Evolutionary conservation across 2,329 filamentous ascomycete species (phyloP), one percentile per base, ranked within the genome.

Genomic region (Diaporthe ilicicola): DNA sequence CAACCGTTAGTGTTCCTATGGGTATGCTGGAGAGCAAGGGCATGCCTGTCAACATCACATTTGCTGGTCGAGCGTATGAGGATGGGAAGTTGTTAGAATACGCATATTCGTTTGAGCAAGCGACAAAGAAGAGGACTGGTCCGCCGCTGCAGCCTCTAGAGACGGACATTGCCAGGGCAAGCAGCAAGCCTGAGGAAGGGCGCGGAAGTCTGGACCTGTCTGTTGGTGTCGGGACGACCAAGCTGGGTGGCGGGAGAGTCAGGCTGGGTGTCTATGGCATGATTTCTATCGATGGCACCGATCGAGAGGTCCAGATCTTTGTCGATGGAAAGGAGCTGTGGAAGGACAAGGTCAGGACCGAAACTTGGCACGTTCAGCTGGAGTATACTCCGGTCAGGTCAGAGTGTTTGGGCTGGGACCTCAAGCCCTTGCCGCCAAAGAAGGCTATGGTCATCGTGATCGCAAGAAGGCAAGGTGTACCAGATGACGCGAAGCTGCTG

Each of bases 41-140:
- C 0, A 87, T 89, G 83, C 87, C 87, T 0, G 81, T 88, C 0
- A 86, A 86, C 32, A 73, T 89, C 13, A 88, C 86, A 0, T 88
- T 89, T 75, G 84, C 83, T 0, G 84, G 83, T 0, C 84, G 81
- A 42, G 85, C 84, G 1, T 86, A 85, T 56, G 79, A 82, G 0
- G 87, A 89, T 69, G 68, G 53, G 1, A 73, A 74, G 0, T 39
- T 82, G 10, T 48, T 82, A 15, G 68, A 67, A 34, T 77, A 73
- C 70, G 76, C 73, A 3, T 73, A 72, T 34, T 75, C 76, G 13
- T 77, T 72, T 72, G 76, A 77, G 64, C 34, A 50, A 39, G 37
- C 24, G 13, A 37, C 37, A 4, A 54, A 59, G 42, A 39, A 15
- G 15, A 64, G 59, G 39, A 48, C 42, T 4, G 22, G 46, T 12